A percentile compares a stretch with the other conserved stretches of the same genome.
These are phyloP conservation scores for Trametes villosa DNA, from an alignment of 768 basidiomycete species.

Conservation along the genomic window DNA sequence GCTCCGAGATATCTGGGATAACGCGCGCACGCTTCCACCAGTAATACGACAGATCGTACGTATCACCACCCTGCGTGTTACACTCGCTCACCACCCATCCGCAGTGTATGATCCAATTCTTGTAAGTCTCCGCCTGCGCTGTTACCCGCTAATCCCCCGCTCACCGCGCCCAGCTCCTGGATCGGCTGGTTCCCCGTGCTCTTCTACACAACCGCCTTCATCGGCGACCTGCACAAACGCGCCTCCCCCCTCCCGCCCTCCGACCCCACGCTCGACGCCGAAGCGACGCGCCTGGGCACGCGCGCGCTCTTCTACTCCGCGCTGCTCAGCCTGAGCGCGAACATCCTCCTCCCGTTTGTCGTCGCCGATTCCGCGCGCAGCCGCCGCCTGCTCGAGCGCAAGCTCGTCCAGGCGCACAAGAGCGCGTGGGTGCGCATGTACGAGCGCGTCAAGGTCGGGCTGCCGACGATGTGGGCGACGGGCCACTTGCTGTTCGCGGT, in stretches of 20 bases:
- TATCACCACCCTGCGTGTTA: constrained; percentile 24
- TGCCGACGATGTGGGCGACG: constrained; percentile 77
- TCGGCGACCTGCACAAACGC: constrained; percentile 83
- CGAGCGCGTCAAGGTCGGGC: constrained; percentile 56
- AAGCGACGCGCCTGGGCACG: constrained; percentile 83
- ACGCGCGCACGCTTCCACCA: constrained; percentile 68
- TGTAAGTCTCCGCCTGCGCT: constrained; percentile 50
- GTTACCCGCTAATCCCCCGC: not conserved
- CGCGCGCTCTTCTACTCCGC: constrained; percentile 83
- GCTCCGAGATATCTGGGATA: constrained; percentile 71
- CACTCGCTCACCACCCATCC: not conserved
- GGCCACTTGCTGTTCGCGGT: constrained; percentile 73
- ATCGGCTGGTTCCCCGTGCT: constrained; percentile 92
- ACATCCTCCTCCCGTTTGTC: constrained; percentile 73
- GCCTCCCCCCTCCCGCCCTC: constrained; percentile 37
- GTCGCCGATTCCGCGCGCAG: constrained; percentile 37
- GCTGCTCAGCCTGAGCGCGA: constrained; percentile 65
- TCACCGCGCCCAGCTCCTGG: constrained; percentile 58
- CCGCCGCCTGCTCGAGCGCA: constrained; percentile 22
- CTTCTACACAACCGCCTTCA: constrained; percentile 86
- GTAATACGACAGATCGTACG: constrained; percentile 82
- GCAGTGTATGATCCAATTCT: constrained; percentile 81
- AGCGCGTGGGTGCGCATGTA: constrained; percentile 28
- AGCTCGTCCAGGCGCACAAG: constrained; percentile 9
- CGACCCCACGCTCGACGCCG: constrained; percentile 49